Evolutionary conservation across 106 monocot genomes (phyloP).

Genomic region (Acorus calamus): DNA sequence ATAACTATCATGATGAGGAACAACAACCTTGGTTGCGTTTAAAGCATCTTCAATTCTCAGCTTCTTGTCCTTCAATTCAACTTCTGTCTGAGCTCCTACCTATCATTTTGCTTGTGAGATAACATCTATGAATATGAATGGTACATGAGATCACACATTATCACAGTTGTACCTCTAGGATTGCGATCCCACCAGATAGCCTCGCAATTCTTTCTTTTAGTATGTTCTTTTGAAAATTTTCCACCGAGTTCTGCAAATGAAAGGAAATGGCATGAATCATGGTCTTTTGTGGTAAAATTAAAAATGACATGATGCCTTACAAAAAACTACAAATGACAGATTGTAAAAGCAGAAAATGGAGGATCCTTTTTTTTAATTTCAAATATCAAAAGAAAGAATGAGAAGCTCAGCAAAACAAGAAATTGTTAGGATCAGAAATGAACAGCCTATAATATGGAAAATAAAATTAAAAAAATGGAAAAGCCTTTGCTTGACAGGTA

Average conservation of each 20-base stretch:
- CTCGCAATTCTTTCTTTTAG: conserved; percentile 85
- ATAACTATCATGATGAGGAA: conserved; percentile 1
- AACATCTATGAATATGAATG: neutral
- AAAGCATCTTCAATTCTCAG: conserved; percentile 90
- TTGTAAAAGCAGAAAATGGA: too few species aligned
- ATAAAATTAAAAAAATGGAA: too few species aligned
- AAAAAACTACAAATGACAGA: too few species aligned
- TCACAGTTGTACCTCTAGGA: conserved; percentile 44
- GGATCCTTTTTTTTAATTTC: too few species aligned
- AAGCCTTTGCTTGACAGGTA: too few species aligned
- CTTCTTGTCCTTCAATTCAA: conserved; percentile 67
- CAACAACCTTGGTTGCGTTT: conserved; percentile 69
- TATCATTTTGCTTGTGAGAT: conserved; percentile 14
- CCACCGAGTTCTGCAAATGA: conserved; percentile 35
- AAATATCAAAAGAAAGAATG: too few species aligned
- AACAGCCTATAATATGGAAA: too few species aligned
- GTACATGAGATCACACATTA: conserved; percentile 3
- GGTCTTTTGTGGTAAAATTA: too few species aligned
- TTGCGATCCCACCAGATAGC: conserved; percentile 62
- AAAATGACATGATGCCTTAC: too few species aligned
- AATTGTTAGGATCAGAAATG: too few species aligned
- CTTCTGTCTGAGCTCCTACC: conserved; percentile 89
- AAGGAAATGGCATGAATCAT: neutral
- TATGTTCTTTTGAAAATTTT: conserved; percentile 76
- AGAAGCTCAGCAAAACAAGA: too few species aligned